Evolutionary conservation across 2,329 filamentous ascomycete genomes (phyloP), one percentile per base, ranked within the genome.

Genomic region (Tolypocladium sp.): DNA sequence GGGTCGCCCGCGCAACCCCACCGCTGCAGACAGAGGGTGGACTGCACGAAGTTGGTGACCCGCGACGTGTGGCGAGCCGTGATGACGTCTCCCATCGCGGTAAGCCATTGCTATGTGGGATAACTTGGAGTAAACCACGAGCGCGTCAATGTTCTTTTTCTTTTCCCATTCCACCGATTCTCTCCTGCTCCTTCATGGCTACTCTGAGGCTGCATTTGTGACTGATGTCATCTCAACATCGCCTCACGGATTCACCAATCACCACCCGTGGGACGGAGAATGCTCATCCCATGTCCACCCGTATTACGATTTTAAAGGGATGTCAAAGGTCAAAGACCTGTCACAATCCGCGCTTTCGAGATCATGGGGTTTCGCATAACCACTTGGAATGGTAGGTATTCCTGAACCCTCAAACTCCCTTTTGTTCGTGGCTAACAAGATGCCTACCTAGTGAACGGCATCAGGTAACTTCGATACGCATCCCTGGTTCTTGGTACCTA

Each of bases 361-460:
- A 80, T 67, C 25, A 92, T 92, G 89, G 82, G 80, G 20, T 77
- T 95, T 63, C 86, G 91, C 62, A 91, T 96, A 66, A 94, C 90
- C 3, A 90, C 89, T 17, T 93, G 90, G 90, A 93, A 93, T 75
- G 90, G 89, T 90, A 73, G 70, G 81, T 65, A 38, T 22, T 15
- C 6, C 2, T 35, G 27, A 30, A 30, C 17, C 17, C 22, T 22
- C 5, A 12, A 13, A 10, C 17, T 22, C 8, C 9, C 40, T n/a
- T 35, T 25, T 4, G 2, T 8, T 17, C 22, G 51, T 55, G 61
- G 57, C 63, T 63, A 56, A 62, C 44, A 2, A 30, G 42, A 8
- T 42, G 57, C 38, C 20, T 15, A 2, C 64, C 63, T 20, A 92
- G 89, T 92, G 51, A 92, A 92, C 72, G 90, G 90, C 67, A 92